Percentiles rank a stretch among this genome's conserved stretches.
Conservation (phyloP, 805 yeast species). For the Ogataea thermomethanolica region DNA sequence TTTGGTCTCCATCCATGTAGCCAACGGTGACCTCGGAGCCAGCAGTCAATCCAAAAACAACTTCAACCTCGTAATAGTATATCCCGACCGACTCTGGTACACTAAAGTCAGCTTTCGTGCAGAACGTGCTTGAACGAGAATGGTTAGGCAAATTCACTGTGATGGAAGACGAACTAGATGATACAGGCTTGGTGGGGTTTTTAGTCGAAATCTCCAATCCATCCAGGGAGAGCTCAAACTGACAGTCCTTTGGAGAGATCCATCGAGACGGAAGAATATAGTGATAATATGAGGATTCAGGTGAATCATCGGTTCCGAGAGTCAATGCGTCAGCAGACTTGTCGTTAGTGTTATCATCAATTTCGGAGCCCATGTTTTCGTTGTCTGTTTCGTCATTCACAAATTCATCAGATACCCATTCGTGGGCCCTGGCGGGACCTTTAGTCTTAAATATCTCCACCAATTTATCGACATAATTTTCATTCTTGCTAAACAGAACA, state of each 20-base stretch:
- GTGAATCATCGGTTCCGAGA: constrained; percentile 1
- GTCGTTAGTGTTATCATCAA: constrained; percentile 13
- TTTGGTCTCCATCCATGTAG: constrained; percentile 34
- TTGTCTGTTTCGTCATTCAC: constrained; percentile 9
- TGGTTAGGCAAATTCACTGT: constrained; percentile 10
- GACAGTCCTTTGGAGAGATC: constrained; percentile 19
- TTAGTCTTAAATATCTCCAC: constrained; percentile 12
- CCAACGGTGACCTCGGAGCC: constrained; percentile 46
- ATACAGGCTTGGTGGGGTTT: constrained; percentile 16
- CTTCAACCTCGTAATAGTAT: constrained; percentile 49
- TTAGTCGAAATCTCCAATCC: constrained; percentile 27
- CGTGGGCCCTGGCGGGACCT: constrained; percentile 1
- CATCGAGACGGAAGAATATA: constrained; percentile 26
- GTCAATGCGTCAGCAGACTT: constrained; percentile 8
- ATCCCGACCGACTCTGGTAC: constrained; percentile 42
- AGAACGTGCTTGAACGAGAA: constrained; percentile 15
- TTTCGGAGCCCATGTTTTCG: background rate
- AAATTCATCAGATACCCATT: constrained; percentile 7
- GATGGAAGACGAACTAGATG: constrained; percentile 8
- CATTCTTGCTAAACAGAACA: constrained; percentile 14
- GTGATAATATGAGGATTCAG: background rate
- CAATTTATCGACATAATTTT: constrained; percentile 17
- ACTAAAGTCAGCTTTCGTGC: constrained; percentile 33
- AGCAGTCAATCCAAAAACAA: constrained; percentile 33
- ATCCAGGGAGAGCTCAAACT: constrained; percentile 20